Evolutionary conservation across 2,329 filamentous ascomycete species (phyloP).

Genomic region (Plectosphaerella plurivora): DNA sequence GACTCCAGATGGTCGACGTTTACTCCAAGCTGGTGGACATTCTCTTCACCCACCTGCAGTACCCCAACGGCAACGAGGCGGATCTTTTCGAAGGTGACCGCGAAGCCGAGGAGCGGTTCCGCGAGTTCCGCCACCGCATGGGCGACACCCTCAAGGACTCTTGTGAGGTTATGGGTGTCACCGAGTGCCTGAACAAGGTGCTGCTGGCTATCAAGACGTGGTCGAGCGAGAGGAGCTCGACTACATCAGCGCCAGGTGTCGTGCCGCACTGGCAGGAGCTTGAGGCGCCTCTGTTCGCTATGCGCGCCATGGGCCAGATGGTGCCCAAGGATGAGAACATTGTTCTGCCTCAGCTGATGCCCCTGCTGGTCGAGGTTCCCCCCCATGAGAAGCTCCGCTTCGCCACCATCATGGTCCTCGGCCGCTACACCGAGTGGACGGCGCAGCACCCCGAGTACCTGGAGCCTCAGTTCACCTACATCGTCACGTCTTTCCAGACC

Average conservation of each 20-base stretch:
- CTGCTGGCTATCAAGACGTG: slow-evolving; percentile 82
- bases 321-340: slow-evolving; percentile 83
- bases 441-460: slow-evolving; percentile 88
- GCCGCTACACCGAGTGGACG: slow-evolving; percentile 97
- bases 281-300: slow-evolving; percentile 89
- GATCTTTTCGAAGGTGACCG: slow-evolving; percentile 95
- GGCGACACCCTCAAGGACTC: slow-evolving; percentile 96
- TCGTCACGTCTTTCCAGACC: slow-evolving; percentile 87
- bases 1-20: slow-evolving; percentile 71
- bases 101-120: slow-evolving; percentile 94
- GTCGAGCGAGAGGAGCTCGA: slow-evolving; percentile 74
- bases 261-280: slow-evolving; percentile 96
- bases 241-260: slow-evolving; percentile 38
- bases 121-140: slow-evolving; percentile 95
- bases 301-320: slow-evolving; percentile 96
- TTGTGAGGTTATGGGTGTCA: slow-evolving; percentile 92
- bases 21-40: slow-evolving; percentile 90
- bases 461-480: slow-evolving; percentile 90
- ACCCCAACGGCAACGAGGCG: slow-evolving; percentile 68
- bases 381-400: slow-evolving; percentile 98
- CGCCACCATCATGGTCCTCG: slow-evolving; percentile 95
- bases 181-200: slow-evolving; percentile 85
- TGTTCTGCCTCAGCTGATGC: slow-evolving; percentile 87
- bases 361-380: slow-evolving; percentile 88
- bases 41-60: slow-evolving; percentile 86